phyloP scores from a whole-genome alignment of 345 rosid species.

The Eucalyptus pauciflora region DNA sequence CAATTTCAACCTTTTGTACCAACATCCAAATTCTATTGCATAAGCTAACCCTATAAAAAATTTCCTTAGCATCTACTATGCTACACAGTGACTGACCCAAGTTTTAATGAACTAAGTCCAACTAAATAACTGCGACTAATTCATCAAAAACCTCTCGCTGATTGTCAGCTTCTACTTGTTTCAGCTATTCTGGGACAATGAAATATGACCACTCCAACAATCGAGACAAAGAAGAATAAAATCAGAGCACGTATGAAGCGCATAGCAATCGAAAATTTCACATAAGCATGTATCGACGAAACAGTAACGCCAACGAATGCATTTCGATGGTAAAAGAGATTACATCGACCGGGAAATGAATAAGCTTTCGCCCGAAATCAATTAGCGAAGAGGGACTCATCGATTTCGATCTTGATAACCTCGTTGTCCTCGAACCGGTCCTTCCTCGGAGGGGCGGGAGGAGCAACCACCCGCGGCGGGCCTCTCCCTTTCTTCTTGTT shows the following conservation, averaged over 20 bases:
- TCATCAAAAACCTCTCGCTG: not conserved
- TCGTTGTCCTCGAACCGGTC: slow-evolving; percentile 55
- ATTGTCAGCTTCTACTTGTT: accelerated
- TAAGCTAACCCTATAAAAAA: not conserved
- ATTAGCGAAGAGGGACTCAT: slow-evolving; percentile 54
- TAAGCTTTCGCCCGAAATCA: not conserved
- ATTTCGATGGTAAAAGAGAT: not conserved
- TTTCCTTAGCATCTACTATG: not conserved
- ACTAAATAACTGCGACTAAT: not conserved
- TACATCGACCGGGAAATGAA: not conserved
- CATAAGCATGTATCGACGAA: not conserved
- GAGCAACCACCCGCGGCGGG: slow-evolving; percentile 57
- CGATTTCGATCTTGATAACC: slow-evolving; percentile 48
- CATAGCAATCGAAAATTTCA: accelerated
- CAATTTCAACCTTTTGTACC: accelerated
- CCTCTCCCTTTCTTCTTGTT: slow-evolving; percentile 88
- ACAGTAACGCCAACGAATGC: not conserved
- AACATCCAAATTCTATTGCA: not conserved
- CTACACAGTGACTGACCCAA: not conserved
- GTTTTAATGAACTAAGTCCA: not conserved
- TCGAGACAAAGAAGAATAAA: accelerated
- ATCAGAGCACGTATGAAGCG: not conserved
- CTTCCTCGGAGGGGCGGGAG: slow-evolving; percentile 54
- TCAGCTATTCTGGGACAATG: not conserved
- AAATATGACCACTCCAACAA: not conserved